Conservation (phyloP, 2,329 filamentous ascomycete species). For the Aspergillus melleus region DNA sequence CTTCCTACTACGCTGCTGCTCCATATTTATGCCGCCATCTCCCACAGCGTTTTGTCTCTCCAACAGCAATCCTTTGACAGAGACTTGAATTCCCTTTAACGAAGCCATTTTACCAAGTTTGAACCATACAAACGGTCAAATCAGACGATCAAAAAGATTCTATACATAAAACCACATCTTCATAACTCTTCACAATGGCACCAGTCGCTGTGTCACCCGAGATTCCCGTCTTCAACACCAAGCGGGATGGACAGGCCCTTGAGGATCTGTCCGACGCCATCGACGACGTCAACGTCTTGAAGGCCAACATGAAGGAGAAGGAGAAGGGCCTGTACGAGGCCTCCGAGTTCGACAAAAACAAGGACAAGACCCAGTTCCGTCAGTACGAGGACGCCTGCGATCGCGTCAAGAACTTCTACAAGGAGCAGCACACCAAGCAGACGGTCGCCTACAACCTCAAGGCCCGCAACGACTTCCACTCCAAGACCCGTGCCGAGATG, state of each 20-base stretch:
- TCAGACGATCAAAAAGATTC: not conserved
- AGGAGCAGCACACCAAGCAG: constrained; percentile 64
- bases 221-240: constrained; percentile 34
- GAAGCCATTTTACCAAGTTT: not conserved
- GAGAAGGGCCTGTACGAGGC: constrained; percentile 47
- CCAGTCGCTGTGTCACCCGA: constrained; percentile 29
- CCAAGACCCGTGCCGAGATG: constrained; percentile 71
- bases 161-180: not conserved
- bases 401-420: constrained; percentile 84
- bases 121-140: not conserved
- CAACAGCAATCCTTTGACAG: constrained; percentile 3
- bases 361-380: constrained; percentile 78
- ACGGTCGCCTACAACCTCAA: constrained; percentile 73
- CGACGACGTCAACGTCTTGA: constrained; percentile 61
- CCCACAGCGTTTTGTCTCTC: constrained; percentile 4
- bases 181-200: constrained; percentile 27
- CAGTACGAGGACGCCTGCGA: constrained; percentile 82
- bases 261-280: constrained; percentile 61
- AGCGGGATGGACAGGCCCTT: constrained; percentile 57
- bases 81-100: not conserved
- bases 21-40: constrained; percentile 7
- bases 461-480: constrained; percentile 70
- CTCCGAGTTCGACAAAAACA: constrained; percentile 70
- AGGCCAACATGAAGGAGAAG: constrained; percentile 52
- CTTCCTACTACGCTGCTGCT: not conserved